These are phyloP conservation scores for Parietaria judaica DNA, from an alignment of 306 rosid species.

Conservation along the genomic window DNA sequence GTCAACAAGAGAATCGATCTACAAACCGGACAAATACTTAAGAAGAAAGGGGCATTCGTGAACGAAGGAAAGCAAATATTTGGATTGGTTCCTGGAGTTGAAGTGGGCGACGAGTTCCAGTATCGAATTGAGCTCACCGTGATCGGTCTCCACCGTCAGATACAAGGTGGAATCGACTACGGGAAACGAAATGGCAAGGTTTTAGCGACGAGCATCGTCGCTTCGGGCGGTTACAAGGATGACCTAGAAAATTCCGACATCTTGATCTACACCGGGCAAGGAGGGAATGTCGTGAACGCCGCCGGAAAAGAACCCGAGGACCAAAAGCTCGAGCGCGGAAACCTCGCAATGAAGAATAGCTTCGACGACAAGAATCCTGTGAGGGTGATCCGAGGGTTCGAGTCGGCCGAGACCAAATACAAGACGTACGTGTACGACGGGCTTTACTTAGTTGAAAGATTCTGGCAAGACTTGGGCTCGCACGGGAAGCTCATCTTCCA, in stretches of 20 bases:
- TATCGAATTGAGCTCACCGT: slow-evolving; percentile 74
- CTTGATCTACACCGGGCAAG: slow-evolving; percentile 77
- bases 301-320: slow-evolving; percentile 80
- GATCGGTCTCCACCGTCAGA: slow-evolving; percentile 72
- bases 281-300: slow-evolving; percentile 62
- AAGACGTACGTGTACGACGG: slow-evolving; percentile 76
- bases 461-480: slow-evolving; percentile 75
- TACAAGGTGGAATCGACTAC: slow-evolving; percentile 82
- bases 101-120: slow-evolving; percentile 90
- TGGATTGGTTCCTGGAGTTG: slow-evolving; percentile 82
- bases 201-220: slow-evolving; percentile 78
- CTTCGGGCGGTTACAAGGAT: slow-evolving; percentile 79
- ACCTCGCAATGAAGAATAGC: slow-evolving; percentile 85
- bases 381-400: slow-evolving; percentile 83
- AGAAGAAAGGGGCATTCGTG: slow-evolving; percentile 42
- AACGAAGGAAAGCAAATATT: slow-evolving; percentile 56
- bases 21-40: slow-evolving; percentile 47
- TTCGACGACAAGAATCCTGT: slow-evolving; percentile 54
- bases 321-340: slow-evolving; percentile 89
- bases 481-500: slow-evolving; percentile 71
- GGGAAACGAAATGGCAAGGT: slow-evolving; percentile 38
- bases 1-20: slow-evolving; percentile 46
- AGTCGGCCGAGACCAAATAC: slow-evolving; percentile 33
- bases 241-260: slow-evolving; percentile 58
- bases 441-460: slow-evolving; percentile 52